Evolutionary conservation across 768 basidiomycete genomes (phyloP).

Genomic region (Lactarius sp.): DNA sequence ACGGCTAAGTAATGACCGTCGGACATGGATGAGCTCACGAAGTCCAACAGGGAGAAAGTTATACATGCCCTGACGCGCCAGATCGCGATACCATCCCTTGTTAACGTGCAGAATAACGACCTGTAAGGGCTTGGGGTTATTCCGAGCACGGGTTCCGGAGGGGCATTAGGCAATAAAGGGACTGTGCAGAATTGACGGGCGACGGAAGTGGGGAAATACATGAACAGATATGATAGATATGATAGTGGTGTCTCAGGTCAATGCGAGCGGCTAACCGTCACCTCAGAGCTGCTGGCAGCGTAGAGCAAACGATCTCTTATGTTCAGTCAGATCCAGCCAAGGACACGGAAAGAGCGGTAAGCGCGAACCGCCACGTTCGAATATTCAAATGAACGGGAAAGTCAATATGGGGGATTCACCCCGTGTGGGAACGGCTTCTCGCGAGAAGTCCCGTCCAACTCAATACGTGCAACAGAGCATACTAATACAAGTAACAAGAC

Average conservation of each 20-base stretch:
- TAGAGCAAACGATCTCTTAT: too few relatives aligned
- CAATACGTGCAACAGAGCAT: slow-evolving; percentile 9
- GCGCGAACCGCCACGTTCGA: background rate
- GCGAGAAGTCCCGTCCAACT: background rate
- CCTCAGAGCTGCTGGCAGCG: background rate
- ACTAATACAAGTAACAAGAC: slow-evolving; percentile 21
- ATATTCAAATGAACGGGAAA: background rate
- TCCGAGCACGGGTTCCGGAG: slow-evolving; percentile 52
- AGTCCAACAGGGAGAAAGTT: background rate
- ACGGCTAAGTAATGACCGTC: slow-evolving; percentile 46
- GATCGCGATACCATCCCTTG: slow-evolving; percentile 63
- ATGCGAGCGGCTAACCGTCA: background rate
- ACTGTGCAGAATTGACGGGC: slow-evolving; percentile 66
- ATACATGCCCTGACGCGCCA: slow-evolving; percentile 76
- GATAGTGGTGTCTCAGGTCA: background rate
- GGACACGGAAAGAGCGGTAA: too few relatives aligned
- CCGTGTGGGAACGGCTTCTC: background rate
- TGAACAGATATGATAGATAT: slow-evolving; percentile 28
- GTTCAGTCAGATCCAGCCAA: background rate
- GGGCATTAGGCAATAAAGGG: slow-evolving; percentile 61
- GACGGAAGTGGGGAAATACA: slow-evolving; percentile 86
- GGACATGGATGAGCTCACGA: slow-evolving; percentile 17
- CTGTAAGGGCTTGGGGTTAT: slow-evolving; percentile 65
- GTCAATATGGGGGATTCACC: background rate
- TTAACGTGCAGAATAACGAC: slow-evolving; percentile 72